These are phyloP conservation scores for Cucurbitaria berberidis DNA, from an alignment of 2,329 filamentous ascomycete genomes.

Conservation along the genomic window DNA sequence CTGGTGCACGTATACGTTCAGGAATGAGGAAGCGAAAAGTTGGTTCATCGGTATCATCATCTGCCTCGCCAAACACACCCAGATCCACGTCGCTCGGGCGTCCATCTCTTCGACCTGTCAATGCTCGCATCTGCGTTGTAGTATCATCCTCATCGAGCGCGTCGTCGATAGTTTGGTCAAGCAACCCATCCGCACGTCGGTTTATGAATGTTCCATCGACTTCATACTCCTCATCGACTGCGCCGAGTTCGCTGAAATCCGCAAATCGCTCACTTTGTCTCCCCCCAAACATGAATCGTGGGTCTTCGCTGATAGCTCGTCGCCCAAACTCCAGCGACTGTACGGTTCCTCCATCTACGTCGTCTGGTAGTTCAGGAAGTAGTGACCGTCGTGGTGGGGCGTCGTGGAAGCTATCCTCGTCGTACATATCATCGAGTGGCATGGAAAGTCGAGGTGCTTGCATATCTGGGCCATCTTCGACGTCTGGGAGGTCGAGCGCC, in stretches of 20 bases:
- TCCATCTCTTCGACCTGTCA: conserved; percentile 40
- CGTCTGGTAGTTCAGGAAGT: conserved; percentile 43
- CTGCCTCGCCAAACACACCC: conserved; percentile 40
- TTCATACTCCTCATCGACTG: conserved; percentile 45
- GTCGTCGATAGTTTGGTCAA: conserved; percentile 47
- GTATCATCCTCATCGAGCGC: conserved; percentile 38
- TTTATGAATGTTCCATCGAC: conserved; percentile 53
- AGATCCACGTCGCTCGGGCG: conserved; percentile 39
- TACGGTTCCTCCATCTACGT: conserved; percentile 52
- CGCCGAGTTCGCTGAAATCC: conserved; percentile 50
- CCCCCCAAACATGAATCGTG: conserved; percentile 50
- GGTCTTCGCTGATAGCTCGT: conserved; percentile 48
- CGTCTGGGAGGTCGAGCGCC: conserved; percentile 51
- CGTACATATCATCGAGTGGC: conserved; percentile 51
- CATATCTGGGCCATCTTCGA: conserved; percentile 56
- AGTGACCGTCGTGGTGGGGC: conserved; percentile 48
- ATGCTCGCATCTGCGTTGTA: conserved; percentile 35
- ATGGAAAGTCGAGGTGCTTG: conserved; percentile 50
- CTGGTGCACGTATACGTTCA: conserved; percentile 36
- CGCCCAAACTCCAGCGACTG: conserved; percentile 57
- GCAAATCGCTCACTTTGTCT: conserved; percentile 61
- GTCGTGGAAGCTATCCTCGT: conserved; percentile 51
- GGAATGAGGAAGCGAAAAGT: conserved; percentile 50
- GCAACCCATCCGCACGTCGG: conserved; percentile 45
- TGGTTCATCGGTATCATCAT: conserved; percentile 46